Percentiles rank a stretch among this genome's conserved stretches.
Conservation (phyloP, 192 early-diverging fungal species). For the Linnemannia hyalina region DNA sequence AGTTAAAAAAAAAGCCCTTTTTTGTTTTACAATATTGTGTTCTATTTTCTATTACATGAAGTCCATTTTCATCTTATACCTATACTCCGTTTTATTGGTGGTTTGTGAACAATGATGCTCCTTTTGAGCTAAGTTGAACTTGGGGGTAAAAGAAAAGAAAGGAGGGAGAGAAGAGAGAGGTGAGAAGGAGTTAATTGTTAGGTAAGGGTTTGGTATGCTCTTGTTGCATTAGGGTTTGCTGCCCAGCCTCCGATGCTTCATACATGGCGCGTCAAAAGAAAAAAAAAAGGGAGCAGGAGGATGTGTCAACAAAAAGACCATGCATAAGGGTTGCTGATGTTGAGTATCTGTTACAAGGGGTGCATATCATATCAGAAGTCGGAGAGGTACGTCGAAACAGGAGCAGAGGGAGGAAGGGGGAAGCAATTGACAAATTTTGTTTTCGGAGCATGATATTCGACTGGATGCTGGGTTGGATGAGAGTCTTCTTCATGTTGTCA, state of each 20-base stretch:
- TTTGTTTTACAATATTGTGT: background rate
- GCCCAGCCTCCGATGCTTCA: background rate
- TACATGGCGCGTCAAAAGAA: background rate
- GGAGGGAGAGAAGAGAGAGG: background rate
- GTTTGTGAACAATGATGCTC: background rate
- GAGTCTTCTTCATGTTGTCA: background rate
- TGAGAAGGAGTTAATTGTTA: background rate
- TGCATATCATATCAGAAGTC: background rate
- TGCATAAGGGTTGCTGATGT: too few relatives aligned
- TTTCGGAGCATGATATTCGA: background rate
- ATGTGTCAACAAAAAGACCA: too few relatives aligned
- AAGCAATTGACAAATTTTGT: too few relatives aligned
- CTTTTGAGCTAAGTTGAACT: background rate
- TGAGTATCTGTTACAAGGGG: constrained; percentile 18
- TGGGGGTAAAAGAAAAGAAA: background rate
- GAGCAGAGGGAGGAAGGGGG: too few relatives aligned
- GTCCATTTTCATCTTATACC: background rate
- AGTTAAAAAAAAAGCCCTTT: background rate
- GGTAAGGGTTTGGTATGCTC: background rate
- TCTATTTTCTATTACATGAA: too few relatives aligned
- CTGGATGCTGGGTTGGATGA: background rate
- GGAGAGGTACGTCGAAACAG: too few relatives aligned
- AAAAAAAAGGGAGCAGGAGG: background rate
- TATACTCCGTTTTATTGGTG: background rate
- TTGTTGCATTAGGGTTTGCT: background rate